Conservation (phyloP, 768 basidiomycete genomes). For the Rickenella mellea region DNA sequence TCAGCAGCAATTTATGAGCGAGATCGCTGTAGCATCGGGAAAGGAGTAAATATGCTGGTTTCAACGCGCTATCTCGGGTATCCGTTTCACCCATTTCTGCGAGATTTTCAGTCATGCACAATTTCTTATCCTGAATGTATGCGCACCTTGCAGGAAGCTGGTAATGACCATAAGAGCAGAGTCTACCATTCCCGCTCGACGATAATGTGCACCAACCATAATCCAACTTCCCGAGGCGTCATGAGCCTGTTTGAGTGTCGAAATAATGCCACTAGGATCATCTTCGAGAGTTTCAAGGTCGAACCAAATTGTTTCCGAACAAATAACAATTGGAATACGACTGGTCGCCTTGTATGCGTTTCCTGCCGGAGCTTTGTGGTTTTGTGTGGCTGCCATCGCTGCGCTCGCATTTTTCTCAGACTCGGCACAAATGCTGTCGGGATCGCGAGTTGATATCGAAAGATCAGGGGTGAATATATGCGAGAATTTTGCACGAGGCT, state of each 20-base stretch:
- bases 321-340: too few species aligned
- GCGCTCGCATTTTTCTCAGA: too few species aligned
- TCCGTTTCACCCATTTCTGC: conserved; percentile 32
- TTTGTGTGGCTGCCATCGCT: too few species aligned
- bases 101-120: not conserved
- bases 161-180: conserved; percentile 35
- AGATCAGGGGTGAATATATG: too few species aligned
- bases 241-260: conserved; percentile 31
- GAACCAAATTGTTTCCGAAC: conserved; percentile 30
- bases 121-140: not conserved
- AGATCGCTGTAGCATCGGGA: conserved; percentile 47
- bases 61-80: conserved; percentile 28
- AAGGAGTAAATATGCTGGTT: conserved; percentile 42
- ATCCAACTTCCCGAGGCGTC: conserved; percentile 48
- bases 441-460: too few species aligned
- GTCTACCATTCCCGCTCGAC: conserved; percentile 33
- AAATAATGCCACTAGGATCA: conserved; percentile 36
- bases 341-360: too few species aligned
- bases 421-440: too few species aligned
- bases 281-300: conserved; percentile 33
- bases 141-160: conserved; percentile 38
- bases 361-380: too few species aligned
- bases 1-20: conserved; percentile 20
- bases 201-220: conserved; percentile 43
- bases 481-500: too few species aligned